Conservation (phyloP, 208 protist species). For the Naegleria lovaniensis region DNA sequence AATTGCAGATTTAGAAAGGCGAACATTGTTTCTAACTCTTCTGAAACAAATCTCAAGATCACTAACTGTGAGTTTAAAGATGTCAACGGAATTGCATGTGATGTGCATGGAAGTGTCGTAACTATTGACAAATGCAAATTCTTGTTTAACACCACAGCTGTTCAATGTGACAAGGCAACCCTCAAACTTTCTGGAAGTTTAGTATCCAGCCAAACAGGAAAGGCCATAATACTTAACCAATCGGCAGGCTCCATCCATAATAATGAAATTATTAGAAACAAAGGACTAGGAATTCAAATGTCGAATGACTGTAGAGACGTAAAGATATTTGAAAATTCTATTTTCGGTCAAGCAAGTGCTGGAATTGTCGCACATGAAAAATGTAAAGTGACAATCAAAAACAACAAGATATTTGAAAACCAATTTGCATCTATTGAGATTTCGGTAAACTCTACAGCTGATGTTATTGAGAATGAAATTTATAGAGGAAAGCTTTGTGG, state of each 20-base stretch:
- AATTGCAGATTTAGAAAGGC: background rate
- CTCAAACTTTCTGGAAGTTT: background rate
- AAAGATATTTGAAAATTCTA: background rate
- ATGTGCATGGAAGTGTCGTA: background rate
- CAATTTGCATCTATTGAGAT: background rate
- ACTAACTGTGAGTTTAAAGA: background rate
- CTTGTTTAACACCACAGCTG: background rate
- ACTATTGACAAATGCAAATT: background rate
- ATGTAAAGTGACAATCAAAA: background rate
- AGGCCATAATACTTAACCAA: background rate
- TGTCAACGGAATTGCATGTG: background rate
- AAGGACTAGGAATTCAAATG: background rate
- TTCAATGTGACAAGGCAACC: background rate
- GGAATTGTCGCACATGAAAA: background rate
- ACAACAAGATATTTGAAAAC: conserved; percentile 9
- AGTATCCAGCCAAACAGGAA: background rate
- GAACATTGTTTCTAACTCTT: too few relatives aligned
- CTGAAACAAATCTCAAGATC: background rate
- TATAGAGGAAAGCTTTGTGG: background rate
- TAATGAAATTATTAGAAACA: background rate
- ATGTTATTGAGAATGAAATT: background rate
- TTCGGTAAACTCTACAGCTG: background rate
- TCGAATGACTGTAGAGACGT: background rate
- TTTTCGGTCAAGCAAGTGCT: background rate
- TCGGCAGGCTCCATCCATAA: background rate